Conservation (phyloP, 371 early-diverging fungal species). For the Globomyces sp. region DNA sequence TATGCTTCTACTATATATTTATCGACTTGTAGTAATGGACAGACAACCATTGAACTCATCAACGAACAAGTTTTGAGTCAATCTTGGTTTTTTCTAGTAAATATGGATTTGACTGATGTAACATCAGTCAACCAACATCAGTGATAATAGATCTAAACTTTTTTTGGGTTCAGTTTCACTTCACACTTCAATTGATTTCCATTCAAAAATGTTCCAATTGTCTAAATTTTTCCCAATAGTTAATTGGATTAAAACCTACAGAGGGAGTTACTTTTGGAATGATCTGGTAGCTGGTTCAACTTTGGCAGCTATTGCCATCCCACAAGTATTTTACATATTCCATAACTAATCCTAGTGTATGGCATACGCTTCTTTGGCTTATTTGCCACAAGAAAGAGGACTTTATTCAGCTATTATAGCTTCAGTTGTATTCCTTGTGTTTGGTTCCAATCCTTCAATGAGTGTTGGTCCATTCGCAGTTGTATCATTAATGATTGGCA, state of each 20-base stretch:
- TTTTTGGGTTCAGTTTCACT: too few species aligned
- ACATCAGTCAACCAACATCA: too few species aligned
- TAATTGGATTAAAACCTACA: slow-evolving; percentile 15
- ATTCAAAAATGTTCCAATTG: too few species aligned
- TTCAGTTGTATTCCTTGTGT: slow-evolving; percentile 43
- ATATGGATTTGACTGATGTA: too few species aligned
- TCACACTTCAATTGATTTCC: too few species aligned
- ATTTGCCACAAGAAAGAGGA: slow-evolving; percentile 55
- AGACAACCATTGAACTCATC: too few species aligned
- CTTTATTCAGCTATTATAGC: slow-evolving; percentile 55
- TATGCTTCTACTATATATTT: too few species aligned
- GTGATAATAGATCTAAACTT: too few species aligned
- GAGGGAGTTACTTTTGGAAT: not conserved
- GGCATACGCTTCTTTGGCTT: slow-evolving; percentile 40
- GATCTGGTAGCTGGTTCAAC: slow-evolving; percentile 34
- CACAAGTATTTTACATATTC: slow-evolving; percentile 35
- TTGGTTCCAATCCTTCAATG: slow-evolving; percentile 48
- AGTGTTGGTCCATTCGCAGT: slow-evolving; percentile 53
- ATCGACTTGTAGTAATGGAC: too few species aligned
- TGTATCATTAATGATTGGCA: slow-evolving; percentile 46
- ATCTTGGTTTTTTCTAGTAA: too few species aligned
- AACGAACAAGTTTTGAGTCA: too few species aligned
- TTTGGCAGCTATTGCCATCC: slow-evolving; percentile 51
- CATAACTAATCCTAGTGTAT: too few species aligned
- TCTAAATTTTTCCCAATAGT: not conserved